Evolutionary conservation across 441 rosid genomes (phyloP).

Genomic region (Brassica balearica): DNA sequence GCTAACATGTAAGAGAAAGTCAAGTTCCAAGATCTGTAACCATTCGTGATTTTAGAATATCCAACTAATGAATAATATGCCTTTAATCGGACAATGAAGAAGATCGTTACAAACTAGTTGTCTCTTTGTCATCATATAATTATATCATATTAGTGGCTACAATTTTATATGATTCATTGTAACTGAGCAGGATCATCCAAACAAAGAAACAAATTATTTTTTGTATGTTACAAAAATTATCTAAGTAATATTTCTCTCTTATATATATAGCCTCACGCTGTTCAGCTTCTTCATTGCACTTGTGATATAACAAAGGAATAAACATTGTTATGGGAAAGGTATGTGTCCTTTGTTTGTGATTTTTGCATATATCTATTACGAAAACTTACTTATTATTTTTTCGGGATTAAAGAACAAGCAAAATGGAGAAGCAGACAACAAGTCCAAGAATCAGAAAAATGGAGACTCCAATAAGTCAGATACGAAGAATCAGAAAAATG

Average conservation of each 20-base stretch:
- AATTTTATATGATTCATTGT: slow-evolving; percentile 15
- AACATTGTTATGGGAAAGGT: slow-evolving; percentile 41
- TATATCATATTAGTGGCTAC: slow-evolving; percentile 3
- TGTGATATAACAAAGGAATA: slow-evolving; percentile 1
- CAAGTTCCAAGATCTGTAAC: slow-evolving; percentile 26
- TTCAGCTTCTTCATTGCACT: slow-evolving; percentile 24
- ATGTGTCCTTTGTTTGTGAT: slow-evolving; percentile 7
- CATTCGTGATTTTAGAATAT: slow-evolving; percentile 16
- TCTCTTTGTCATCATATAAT: slow-evolving; percentile 22
- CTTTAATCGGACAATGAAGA: neutral
- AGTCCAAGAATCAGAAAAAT: slow-evolving; percentile 33
- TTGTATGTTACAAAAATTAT: slow-evolving; percentile 32
- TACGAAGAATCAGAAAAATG: slow-evolving; percentile 25
- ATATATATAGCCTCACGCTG: slow-evolving; percentile 6
- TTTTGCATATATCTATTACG: neutral
- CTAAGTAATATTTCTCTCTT: neutral
- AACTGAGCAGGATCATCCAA: slow-evolving; percentile 26
- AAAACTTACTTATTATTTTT: neutral
- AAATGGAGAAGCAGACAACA: slow-evolving; percentile 8
- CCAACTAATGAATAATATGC: slow-evolving; percentile 18
- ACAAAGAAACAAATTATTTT: slow-evolving; percentile 24
- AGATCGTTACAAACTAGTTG: slow-evolving; percentile 33
- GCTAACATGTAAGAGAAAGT: slow-evolving; percentile 5
- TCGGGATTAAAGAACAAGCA: slow-evolving; percentile 28
- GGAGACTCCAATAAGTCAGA: slow-evolving; percentile 13